A percentile compares a stretch with the other conserved stretches of the same genome.
phyloP scores from a whole-genome alignment of 2,329 filamentous ascomycete genomes.

The Xylaria digitata region DNA sequence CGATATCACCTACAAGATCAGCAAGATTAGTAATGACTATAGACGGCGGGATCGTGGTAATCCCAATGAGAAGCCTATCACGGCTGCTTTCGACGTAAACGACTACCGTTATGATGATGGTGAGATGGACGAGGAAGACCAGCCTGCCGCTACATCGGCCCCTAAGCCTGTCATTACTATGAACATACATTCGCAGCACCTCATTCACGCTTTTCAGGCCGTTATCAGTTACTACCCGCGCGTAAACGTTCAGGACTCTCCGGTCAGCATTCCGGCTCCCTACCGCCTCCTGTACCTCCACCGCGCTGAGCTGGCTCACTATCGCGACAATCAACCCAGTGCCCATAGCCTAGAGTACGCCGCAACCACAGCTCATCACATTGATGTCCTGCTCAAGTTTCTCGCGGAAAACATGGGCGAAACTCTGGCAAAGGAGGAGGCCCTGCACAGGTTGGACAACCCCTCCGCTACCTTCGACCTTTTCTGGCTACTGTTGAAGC shows the following conservation, averaged over 20 bases:
- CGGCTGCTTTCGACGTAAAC: constrained; percentile 28
- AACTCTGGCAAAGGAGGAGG: constrained; percentile 54
- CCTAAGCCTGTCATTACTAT: constrained; percentile 48
- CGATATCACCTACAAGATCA: constrained; percentile 52
- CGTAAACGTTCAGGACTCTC: constrained; percentile 52
- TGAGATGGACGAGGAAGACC: constrained; percentile 15
- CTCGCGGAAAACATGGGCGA: constrained; percentile 55
- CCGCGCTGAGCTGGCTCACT: constrained; percentile 55
- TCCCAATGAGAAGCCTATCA: constrained; percentile 27
- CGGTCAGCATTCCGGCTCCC: constrained; percentile 56
- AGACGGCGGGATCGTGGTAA: constrained; percentile 32
- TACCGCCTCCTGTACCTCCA: constrained; percentile 63
- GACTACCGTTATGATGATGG: constrained; percentile 31
- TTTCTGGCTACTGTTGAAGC: constrained; percentile 61
- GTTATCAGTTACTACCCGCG: constrained; percentile 62
- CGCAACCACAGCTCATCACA: constrained; percentile 55
- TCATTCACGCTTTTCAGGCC: constrained; percentile 60
- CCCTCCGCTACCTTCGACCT: constrained; percentile 59
- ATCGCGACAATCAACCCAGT: constrained; percentile 56
- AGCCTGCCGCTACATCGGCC: constrained; percentile 42
- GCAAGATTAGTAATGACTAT: constrained; percentile 38
- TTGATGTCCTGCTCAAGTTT: constrained; percentile 58
- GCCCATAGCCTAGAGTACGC: constrained; percentile 56
- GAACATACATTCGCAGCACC: constrained; percentile 56
- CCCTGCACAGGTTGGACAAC: constrained; percentile 52